Evolutionary conservation across 805 yeast genomes (phyloP).

Genomic region (Zygotorulaspora sp.): DNA sequence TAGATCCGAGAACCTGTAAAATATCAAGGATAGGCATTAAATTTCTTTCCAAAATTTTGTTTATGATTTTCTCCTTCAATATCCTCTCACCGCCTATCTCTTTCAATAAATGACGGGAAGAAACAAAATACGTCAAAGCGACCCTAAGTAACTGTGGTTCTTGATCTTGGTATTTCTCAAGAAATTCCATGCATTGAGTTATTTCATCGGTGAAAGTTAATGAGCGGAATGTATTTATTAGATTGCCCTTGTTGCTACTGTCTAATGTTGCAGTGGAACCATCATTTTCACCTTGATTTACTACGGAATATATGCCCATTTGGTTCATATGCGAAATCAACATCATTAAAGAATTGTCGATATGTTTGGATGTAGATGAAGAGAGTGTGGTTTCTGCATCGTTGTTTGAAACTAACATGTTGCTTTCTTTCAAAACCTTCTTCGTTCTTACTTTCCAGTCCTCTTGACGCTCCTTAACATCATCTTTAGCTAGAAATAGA

Average conservation of each 20-base stretch:
- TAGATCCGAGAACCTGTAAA: conserved; percentile 59
- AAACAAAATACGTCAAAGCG: conserved; percentile 59
- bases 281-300: conserved; percentile 42
- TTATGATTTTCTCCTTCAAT: conserved; percentile 44
- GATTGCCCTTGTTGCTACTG: conserved; percentile 30
- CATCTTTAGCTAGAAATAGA: conserved; percentile 49
- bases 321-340: conserved; percentile 41
- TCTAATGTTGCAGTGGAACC: conserved; percentile 37
- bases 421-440: conserved; percentile 43
- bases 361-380: conserved; percentile 6
- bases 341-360: conserved; percentile 34
- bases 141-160: conserved; percentile 63
- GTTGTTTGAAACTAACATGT: conserved; percentile 38
- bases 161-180: conserved; percentile 54
- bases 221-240: conserved; percentile 49
- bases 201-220: conserved; percentile 56
- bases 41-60: conserved; percentile 47
- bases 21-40: conserved; percentile 72
- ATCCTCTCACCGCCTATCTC: conserved; percentile 49
- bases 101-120: conserved; percentile 48
- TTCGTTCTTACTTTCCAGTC: conserved; percentile 68
- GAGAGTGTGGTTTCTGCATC: conserved; percentile 8
- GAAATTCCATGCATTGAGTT: conserved; percentile 49
- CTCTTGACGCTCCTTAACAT: conserved; percentile 35
- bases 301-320: conserved; percentile 37